Evolutionary conservation across 1,284 basidiomycete genomes (phyloP), one percentile per base, ranked within the genome.

Genomic region (Ceratobasidium sp.): DNA sequence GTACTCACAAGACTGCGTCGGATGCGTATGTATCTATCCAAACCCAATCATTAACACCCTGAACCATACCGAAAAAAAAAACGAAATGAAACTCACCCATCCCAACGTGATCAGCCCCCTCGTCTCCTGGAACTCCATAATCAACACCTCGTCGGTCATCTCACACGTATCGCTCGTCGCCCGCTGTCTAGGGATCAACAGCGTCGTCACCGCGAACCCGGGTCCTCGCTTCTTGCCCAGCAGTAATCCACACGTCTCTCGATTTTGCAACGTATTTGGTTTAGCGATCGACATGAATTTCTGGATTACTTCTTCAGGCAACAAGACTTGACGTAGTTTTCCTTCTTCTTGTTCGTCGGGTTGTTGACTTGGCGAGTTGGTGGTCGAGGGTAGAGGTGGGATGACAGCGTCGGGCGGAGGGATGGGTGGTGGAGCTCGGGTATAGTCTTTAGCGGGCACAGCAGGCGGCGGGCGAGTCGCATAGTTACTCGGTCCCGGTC

Each of bases 101-200:
- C 95, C 96, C 66, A 97, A 88, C 6, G 94, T 96, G 76, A 96
- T 92, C 81, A 97, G 83, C 66, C 61, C 68, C 77, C 92, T 85
- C 82, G 91, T 89, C 83, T 94, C 92, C 80, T 94, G 95, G 83
- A 96, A 95, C 81, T 90, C 88, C 83, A 95, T 84, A n/a, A 96
- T 92, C 57, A 94, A 85, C 83, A 96, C 95, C 81, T 97, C 96
- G 82, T 93, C 91, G 77, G 93, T 92, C 91, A 95, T 96, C 64
- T 91, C 91, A 85, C 96, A 97, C 48, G 93, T 95, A 85, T 97
- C 94, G 79, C 92, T 90, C 79, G 94, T 95, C 76, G 93, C 91
- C 79, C 91, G 91, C 83, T 97, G 95, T 83, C 90, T 92, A 15
- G 96, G 96, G 33, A 97, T 91, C 80, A 96, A 84, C 81, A 96